Conservation (phyloP, 1,284 basidiomycete species). For the Leccinum laetum region DNA sequence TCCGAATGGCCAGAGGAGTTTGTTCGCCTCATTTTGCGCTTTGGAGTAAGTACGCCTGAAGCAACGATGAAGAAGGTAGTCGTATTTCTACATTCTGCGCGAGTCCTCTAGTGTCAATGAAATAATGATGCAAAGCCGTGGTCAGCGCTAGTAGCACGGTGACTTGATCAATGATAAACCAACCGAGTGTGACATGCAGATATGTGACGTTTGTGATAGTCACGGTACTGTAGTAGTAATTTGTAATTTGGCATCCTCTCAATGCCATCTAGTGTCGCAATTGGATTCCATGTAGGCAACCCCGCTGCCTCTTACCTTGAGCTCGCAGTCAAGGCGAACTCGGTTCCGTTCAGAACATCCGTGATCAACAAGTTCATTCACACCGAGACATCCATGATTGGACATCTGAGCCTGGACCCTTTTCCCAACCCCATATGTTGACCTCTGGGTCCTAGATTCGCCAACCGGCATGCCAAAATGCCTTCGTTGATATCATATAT, state of each 20-base stretch:
- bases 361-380: neutral
- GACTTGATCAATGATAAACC: neutral
- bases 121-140: neutral
- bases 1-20: neutral
- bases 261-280: too few relatives aligned
- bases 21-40: too few relatives aligned
- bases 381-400: neutral
- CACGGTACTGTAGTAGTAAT: too few relatives aligned
- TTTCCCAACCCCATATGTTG: neutral
- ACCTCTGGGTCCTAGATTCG: neutral
- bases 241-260: too few relatives aligned
- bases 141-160: neutral
- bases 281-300: too few relatives aligned
- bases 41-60: too few relatives aligned
- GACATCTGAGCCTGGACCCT: neutral
- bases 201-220: neutral
- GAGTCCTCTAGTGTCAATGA: neutral
- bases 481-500: neutral
- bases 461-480: neutral
- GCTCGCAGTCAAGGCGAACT: neutral
- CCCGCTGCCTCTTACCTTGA: neutral
- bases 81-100: neutral
- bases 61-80: neutral
- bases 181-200: too few relatives aligned
- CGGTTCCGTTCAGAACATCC: neutral